These are phyloP conservation scores for Hanseniaspora thailandica DNA, from an alignment of 805 yeast genomes.

Conservation along the genomic window DNA sequence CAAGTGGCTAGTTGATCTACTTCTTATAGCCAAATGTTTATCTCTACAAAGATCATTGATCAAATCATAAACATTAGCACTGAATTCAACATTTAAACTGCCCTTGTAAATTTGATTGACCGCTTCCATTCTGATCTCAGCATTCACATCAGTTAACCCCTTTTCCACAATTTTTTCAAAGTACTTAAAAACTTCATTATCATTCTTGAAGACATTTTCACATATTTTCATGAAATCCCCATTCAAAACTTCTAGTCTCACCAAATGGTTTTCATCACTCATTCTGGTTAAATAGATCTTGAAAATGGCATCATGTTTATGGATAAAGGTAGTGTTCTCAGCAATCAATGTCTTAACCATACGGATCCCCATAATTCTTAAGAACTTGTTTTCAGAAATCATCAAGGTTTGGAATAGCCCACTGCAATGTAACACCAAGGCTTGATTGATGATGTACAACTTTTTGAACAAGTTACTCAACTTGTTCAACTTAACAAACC, in stretches of 20 bases:
- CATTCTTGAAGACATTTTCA: not conserved
- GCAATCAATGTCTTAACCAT: constrained; percentile 2
- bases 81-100: not conserved
- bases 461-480: constrained; percentile 7
- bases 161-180: not conserved
- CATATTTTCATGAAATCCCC: not conserved
- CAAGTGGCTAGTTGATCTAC: not conserved
- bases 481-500: constrained; percentile 5
- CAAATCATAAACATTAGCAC: not conserved
- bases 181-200: not conserved
- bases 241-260: constrained; percentile 8
- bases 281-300: constrained; percentile 6
- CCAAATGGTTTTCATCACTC: constrained; percentile 9
- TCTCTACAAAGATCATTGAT: constrained; percentile 5
- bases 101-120: not conserved
- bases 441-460: not conserved
- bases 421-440: constrained; percentile 2
- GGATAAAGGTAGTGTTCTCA: not conserved
- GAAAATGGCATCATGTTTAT: not conserved
- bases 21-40: not conserved
- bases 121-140: constrained; percentile 5
- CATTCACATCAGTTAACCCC: not conserved
- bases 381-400: constrained; percentile 6
- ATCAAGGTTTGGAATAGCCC: constrained; percentile 1
- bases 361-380: constrained; percentile 6